These are phyloP conservation scores for Melocanna baccifera DNA, from an alignment of 176 grass and related monocot species.

Conservation along the genomic window DNA sequence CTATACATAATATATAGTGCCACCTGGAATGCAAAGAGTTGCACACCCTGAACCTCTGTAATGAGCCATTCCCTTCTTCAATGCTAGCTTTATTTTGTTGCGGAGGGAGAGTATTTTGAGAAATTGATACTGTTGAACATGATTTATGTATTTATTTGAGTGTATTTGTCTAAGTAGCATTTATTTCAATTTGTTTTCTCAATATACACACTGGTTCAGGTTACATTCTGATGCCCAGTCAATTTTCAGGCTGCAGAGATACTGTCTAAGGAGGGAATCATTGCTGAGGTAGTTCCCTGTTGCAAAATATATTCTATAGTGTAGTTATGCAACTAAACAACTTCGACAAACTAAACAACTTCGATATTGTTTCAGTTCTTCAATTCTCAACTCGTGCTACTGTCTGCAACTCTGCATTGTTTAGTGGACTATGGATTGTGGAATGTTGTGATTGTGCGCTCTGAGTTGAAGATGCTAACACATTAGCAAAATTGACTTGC, in stretches of 20 bases:
- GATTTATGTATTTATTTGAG: background rate
- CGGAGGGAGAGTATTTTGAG: background rate
- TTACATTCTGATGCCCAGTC: constrained; percentile 14
- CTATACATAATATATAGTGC: background rate
- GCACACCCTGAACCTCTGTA: background rate
- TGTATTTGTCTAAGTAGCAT: background rate
- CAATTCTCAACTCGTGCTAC: no score
- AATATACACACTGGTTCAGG: background rate
- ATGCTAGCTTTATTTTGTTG: background rate
- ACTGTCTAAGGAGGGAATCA: constrained; percentile 92
- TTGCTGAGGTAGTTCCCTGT: constrained; percentile 72
- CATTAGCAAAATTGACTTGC: background rate
- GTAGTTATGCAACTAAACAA: background rate
- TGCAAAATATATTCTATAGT: background rate
- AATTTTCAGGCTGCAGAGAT: constrained; percentile 87
- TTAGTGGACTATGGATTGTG: background rate
- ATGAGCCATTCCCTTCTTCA: background rate
- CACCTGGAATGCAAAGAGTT: background rate
- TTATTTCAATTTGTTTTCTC: background rate
- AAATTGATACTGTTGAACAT: background rate
- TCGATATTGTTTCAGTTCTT: no score
- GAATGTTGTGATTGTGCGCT: background rate
- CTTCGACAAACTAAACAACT: no score
- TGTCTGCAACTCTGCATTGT: no score
- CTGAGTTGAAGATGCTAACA: background rate